phyloP scores from a whole-genome alignment of 2,329 filamentous ascomycete genomes.

The Phialophora verrucosa region DNA sequence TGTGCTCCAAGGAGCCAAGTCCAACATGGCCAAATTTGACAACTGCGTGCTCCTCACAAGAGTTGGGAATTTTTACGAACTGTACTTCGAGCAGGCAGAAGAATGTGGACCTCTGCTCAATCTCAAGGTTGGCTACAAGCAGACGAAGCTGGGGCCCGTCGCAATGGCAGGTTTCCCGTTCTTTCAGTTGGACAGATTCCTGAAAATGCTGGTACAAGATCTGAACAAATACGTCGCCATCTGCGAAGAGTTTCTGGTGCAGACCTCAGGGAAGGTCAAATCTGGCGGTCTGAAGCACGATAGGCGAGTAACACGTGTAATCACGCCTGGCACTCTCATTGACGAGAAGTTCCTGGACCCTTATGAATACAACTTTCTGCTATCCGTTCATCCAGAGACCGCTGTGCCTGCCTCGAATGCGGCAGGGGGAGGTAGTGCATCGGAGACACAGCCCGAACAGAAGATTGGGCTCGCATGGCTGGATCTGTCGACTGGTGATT shows the following conservation, averaged over 20 bases:
- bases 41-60: conserved; percentile 91
- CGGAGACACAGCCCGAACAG: conserved; percentile 43
- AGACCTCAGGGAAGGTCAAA: conserved; percentile 71
- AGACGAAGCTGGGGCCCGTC: conserved; percentile 68
- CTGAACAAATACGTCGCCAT: conserved; percentile 89
- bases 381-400: conserved; percentile 68
- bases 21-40: conserved; percentile 87
- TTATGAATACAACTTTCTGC: conserved; percentile 88
- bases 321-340: conserved; percentile 93
- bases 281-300: conserved; percentile 82
- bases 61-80: conserved; percentile 95
- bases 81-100: conserved; percentile 96
- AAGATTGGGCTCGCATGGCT: conserved; percentile 86
- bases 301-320: conserved; percentile 80
- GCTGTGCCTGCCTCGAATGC: conserved; percentile 37
- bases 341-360: conserved; percentile 98
- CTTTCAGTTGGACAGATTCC: conserved; percentile 87
- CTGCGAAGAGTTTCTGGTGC: conserved; percentile 87
- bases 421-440: conserved; percentile 40
- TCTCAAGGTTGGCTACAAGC: conserved; percentile 82
- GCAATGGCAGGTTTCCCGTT: conserved; percentile 96
- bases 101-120: conserved; percentile 85
- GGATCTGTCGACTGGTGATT: conserved; percentile 92
- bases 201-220: conserved; percentile 92
- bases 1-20: conserved; percentile 83